Base-by-base conservation (phyloP, 345 rosid genomes). In the Orychophragmus violaceus region DNA sequence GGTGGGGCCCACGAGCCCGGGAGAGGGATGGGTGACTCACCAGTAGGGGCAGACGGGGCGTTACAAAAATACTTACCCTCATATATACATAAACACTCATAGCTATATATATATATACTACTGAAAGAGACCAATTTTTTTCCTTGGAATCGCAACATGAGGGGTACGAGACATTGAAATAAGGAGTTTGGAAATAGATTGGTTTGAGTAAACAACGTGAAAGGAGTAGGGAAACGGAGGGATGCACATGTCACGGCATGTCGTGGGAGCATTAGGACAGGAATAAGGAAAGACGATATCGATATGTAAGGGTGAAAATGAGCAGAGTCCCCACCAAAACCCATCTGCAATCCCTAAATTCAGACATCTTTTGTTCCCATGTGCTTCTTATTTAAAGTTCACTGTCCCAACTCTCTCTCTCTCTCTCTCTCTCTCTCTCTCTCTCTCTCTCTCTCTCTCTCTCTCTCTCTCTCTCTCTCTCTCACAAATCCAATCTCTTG, bases 281-380 rank as follows among this genome's bases (percentile, higher is more conserved):
- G 82, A 81, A 76, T 66, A 83, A 84, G 76, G 71, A 61, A 72
- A 74, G 85, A 82, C 77, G 85, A 86, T 85, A 37, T 46, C 72
- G 57, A 67, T 24, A 49, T 35, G 85, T 88, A 82, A 83, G 82
- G 87, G 85, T 83, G 74, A 78, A 76, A 72, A 14, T 62, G 69
- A 78, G 77, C 90, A 87, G 62, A 74, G 79, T 75, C 87, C 91
- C 98, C 76, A 81, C 89, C 80, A 18, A 61, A 59, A 57, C 86
- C 76, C 77, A 66, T 65, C 71, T 74, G 64, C 48, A 78, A 78
- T 77, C 82, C 78, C 85, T 77, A 50, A 74, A 78, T 52, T 49
- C 76, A 74, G 83, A 87, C 87, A 84, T 51, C 78, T 74, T 79
- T 88, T 88, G 90, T 87, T 88, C 83, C 86, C 96, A 85, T 91